Percentiles rank a stretch among this genome's conserved stretches.
Evolutionary conservation across 805 yeast genomes (phyloP).

Genomic region (Candida ascalaphidarum): DNA sequence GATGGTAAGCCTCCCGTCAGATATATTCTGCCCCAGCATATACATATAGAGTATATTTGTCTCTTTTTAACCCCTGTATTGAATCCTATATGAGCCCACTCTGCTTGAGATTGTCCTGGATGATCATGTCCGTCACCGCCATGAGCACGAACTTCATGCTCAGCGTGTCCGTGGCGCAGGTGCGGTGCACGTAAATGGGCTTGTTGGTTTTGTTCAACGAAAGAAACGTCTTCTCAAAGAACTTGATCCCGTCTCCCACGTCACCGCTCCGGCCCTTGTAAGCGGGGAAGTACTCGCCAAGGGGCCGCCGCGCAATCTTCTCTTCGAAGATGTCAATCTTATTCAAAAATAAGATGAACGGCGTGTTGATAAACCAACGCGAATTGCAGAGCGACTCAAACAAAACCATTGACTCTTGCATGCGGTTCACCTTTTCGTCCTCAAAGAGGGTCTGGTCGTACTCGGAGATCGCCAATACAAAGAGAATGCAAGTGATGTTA

Average conservation of each 20-base stretch:
- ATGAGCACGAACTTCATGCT: constrained; percentile 85
- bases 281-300: constrained; percentile 69
- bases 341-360: constrained; percentile 83
- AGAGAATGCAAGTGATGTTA: constrained; percentile 78
- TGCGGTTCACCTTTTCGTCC: constrained; percentile 80
- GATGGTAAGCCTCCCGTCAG: constrained; percentile 35
- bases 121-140: constrained; percentile 87
- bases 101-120: constrained; percentile 71
- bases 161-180: constrained; percentile 91
- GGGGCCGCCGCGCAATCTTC: constrained; percentile 59
- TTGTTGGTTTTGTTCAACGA: constrained; percentile 55
- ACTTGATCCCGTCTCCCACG: constrained; percentile 58
- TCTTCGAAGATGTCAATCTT: constrained; percentile 75
- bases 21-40: too few species aligned
- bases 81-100: constrained; percentile 55
- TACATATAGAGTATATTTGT: too few species aligned
- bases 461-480: constrained; percentile 84
- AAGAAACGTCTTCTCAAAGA: constrained; percentile 61
- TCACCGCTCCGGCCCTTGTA: constrained; percentile 57
- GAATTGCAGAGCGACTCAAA: constrained; percentile 82
- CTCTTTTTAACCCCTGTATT: too few species aligned
- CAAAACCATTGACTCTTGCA: constrained; percentile 81
- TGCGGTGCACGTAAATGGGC: constrained; percentile 84
- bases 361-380: constrained; percentile 75
- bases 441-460: constrained; percentile 90